Base-by-base conservation (phyloP, 176 grass and related monocot species). In the Zoysia pacifica region DNA sequence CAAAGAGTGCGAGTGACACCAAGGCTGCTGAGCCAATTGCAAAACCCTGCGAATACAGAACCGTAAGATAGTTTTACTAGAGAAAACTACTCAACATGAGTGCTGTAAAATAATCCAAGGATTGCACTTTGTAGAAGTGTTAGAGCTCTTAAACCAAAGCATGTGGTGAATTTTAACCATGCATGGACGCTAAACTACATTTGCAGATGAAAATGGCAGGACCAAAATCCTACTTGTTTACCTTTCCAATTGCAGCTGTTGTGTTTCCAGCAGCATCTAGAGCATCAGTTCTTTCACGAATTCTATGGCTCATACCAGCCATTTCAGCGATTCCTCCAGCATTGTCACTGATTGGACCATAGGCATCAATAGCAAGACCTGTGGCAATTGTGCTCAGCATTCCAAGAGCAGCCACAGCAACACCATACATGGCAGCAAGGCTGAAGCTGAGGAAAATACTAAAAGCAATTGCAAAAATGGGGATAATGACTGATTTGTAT, bases 371-470 rank as follows among this genome's bases (percentile, higher is more conserved):
- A 51, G 90, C 74, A 65, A 91, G 86, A 63, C 90, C 90, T 1
- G 86, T 91, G 48, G 90, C 86, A 5, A 88, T 91, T 3, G 86
- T 91, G 75, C 90, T 91, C 20, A 91, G 86, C 90, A 91, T 91
- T 79, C 86, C 90, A 71, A 91, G 79, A 75, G 90, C 90, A 71
- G 90, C 82, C 43, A 91, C 82, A 68, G 90, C 90, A 71, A 91
- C 83, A 62, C 90, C 90, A 77, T 91, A 91, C 86, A 91, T 91
- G 42, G 90, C 86, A 5, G 90, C 90, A 81, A 91, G 76, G 69
- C 82, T 91, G 65, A 91, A 91, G 69, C 90, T 88, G 38, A 88
- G 82, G 53, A 82, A 91, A 70, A 91, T 91, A 62, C 81, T 81
- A 37, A 85, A 48, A 10, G 75, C 82, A 37, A 91, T 91, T 38